Evolutionary conservation across 306 rosid species (phyloP), one percentile per base, ranked within the genome.

Genomic region (Hippophae gyantsensis): DNA sequence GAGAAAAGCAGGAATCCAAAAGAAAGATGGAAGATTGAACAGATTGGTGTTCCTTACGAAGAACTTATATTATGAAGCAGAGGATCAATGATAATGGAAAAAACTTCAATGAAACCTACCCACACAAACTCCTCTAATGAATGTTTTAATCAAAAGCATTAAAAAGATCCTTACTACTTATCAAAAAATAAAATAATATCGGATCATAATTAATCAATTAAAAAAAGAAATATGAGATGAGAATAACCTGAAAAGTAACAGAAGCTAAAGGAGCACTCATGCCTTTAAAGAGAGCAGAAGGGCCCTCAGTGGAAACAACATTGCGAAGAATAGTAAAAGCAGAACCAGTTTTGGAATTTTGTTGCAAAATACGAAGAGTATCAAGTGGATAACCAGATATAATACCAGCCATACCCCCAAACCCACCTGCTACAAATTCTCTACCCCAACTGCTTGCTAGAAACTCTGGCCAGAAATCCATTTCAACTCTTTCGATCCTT

Each of bases 381-480:
- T 92, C 96, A 7, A 92, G 80, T 1, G 97, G 99, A 57, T 85
- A 82, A 46, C 99, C 97, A 7, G 94, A 80, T 45, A 92, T 9
- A 6, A 92, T 43, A 50, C 96, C 96, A 32, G 99, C 99, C 48
- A 77, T 66, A 49, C 99, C 99, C 12, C 53, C 53, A 13, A 49
- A 49, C 83, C 83, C 40, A 81, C 89, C 62, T 84, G 92, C 97
- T 82, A 86, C 57, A 86, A 85, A 79, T 86, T 94, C 95, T 83
- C 65, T 65, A 41, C 52, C 58, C 58, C 64, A 58, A 49, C 53
- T 49, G 53, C 8, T 49, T n/a, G 53, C 53, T 10, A 49, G 53
- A 49, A 54, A 64, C 61, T 64, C 69, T 7, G 69, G 69, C 69
- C 69, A 64, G 48, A 64, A 64, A 54, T 64, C 69, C 69, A 64